Conservation (phyloP, 2,329 filamentous ascomycete species). For the Orbilia brochopaga region DNA sequence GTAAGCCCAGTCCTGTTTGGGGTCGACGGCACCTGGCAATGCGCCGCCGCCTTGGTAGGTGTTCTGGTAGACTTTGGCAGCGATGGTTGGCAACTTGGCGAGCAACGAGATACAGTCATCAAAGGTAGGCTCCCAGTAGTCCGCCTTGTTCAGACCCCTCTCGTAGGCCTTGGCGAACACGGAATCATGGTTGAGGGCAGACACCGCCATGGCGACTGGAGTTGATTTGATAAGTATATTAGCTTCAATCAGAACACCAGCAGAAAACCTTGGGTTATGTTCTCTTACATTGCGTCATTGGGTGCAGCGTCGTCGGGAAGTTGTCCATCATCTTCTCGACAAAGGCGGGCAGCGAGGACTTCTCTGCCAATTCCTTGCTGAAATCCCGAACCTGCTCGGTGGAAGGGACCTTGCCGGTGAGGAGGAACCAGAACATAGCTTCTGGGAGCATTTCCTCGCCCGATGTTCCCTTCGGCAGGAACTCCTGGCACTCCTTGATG, state of each 20-base stretch:
- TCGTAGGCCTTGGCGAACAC: constrained; percentile 94
- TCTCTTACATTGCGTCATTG: constrained; percentile 81
- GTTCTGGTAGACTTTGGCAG: constrained; percentile 97
- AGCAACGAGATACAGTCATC: constrained; percentile 93
- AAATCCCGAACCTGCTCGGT: constrained; percentile 79
- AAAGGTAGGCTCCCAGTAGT: constrained; percentile 98
- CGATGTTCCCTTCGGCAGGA: constrained; percentile 87
- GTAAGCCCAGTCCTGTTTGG: constrained; percentile 93
- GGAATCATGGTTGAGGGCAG: constrained; percentile 92
- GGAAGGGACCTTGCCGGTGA: constrained; percentile 89
- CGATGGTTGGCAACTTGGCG: constrained; percentile 94
- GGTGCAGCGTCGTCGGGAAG: constrained; percentile 88
- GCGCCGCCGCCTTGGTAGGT: constrained; percentile 76
- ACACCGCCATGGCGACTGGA: constrained; percentile 81
- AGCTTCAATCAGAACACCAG: neutral
- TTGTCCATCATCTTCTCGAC: constrained; percentile 85
- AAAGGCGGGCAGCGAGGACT: constrained; percentile 80
- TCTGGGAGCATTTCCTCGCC: constrained; percentile 98
- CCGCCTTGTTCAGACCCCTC: constrained; percentile 86
- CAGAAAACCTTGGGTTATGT: neutral
- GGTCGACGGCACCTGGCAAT: constrained; percentile 76
- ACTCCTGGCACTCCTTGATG: constrained; percentile 95
- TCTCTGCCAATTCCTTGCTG: constrained; percentile 83
- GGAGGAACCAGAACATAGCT: constrained; percentile 98
- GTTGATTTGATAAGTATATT: neutral